Evolutionary conservation across 2,329 filamentous ascomycete species (phyloP).

Genomic region (Pseudocercospora vitis): DNA sequence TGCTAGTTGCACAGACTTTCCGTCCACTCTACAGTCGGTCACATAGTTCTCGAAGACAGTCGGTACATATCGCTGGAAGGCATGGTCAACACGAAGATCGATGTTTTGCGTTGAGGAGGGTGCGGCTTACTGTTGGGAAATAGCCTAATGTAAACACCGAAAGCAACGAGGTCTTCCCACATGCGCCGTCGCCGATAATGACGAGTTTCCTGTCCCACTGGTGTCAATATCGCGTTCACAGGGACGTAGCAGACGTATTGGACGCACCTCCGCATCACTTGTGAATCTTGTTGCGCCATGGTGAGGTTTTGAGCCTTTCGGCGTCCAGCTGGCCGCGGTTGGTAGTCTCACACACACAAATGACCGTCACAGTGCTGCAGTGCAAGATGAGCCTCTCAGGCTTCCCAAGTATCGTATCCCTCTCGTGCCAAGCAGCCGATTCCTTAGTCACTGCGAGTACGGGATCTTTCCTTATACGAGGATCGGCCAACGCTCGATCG

Average conservation of each 20-base stretch:
- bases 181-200: conserved; percentile 95
- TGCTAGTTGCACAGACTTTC: conserved; percentile 96
- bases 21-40: conserved; percentile 96
- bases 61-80: conserved; percentile 60
- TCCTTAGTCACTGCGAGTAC: not conserved
- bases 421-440: not conserved
- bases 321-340: not conserved
- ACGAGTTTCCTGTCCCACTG: conserved; percentile 82
- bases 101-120: not conserved
- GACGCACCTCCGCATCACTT: conserved; percentile 42
- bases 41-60: conserved; percentile 99
- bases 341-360: not conserved
- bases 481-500: conserved; percentile 4
- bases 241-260: not conserved
- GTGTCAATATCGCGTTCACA: conserved; percentile 20
- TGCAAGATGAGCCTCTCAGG: not conserved
- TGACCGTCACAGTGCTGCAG: not conserved
- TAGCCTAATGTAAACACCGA: conserved; percentile 98
- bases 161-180: conserved; percentile 94
- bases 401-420: not conserved
- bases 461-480: conserved; percentile 6
- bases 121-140: conserved; percentile 84
- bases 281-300: conserved; percentile 42
- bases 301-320: conserved; percentile 12
- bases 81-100: conserved; percentile 20